Evolutionary conservation across 2,329 filamentous ascomycete genomes (phyloP).

Genomic region (Botrytis fragariae): DNA sequence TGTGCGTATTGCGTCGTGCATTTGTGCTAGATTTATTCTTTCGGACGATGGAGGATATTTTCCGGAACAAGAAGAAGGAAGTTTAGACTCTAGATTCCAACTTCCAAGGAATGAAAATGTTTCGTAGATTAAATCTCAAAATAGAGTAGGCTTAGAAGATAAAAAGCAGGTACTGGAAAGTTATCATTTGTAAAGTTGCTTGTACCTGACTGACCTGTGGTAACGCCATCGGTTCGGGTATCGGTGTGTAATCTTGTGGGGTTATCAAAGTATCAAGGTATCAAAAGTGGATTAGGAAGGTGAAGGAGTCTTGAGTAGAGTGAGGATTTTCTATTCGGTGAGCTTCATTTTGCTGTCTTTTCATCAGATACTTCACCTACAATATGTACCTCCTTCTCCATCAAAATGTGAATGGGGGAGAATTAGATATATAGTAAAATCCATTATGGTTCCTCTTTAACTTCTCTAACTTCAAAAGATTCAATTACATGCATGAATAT

Average conservation of each 20-base stretch:
- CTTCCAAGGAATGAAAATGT: neutral
- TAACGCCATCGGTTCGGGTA: neutral
- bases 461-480: neutral
- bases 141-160: conserved; percentile 7
- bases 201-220: neutral
- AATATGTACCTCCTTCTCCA: conserved; percentile 1
- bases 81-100: neutral
- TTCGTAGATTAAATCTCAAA: neutral
- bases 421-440: neutral
- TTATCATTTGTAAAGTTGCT: neutral
- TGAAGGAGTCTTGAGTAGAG: neutral
- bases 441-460: neutral
- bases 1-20: neutral
- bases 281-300: conserved; percentile 13
- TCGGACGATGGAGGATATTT: neutral
- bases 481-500: neutral
- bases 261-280: neutral
- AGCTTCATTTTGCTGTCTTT: neutral
- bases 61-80: neutral
- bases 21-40: neutral
- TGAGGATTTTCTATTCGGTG: conserved; percentile 11
- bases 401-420: neutral
- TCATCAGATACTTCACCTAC: neutral
- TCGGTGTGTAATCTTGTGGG: conserved; percentile 11
- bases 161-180: neutral